Evolutionary conservation across 2,329 filamentous ascomycete genomes (phyloP).

Genomic region (Xylaria sp.): DNA sequence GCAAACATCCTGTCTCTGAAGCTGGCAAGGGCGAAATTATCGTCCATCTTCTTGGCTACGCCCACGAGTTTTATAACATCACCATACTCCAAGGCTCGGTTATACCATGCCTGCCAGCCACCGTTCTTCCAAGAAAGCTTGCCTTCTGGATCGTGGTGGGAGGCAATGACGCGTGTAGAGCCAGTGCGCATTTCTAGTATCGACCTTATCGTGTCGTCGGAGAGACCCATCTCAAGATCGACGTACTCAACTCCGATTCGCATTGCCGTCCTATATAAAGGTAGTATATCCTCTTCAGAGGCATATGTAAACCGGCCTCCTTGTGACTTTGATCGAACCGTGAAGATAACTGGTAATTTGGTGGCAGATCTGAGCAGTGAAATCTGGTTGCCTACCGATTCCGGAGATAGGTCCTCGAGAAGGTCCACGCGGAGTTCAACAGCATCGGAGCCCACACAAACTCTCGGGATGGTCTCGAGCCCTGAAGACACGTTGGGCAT

Average conservation of each 20-base stretch:
- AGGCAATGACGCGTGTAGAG: constrained; percentile 87
- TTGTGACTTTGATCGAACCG: constrained; percentile 84
- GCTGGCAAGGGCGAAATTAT: constrained; percentile 85
- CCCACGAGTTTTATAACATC: constrained; percentile 96
- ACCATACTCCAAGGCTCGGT: constrained; percentile 87
- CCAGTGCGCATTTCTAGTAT: constrained; percentile 74
- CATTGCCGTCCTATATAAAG: constrained; percentile 81
- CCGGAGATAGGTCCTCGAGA: constrained; percentile 77
- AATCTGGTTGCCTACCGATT: constrained; percentile 85
- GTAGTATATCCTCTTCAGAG: constrained; percentile 74
- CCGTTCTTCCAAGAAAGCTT: constrained; percentile 88
- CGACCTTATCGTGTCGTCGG: constrained; percentile 76
- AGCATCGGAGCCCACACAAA: constrained; percentile 87
- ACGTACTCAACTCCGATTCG: constrained; percentile 91
- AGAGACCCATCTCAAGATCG: constrained; percentile 90
- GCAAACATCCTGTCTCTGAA: constrained; percentile 83
- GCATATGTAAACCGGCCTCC: constrained; percentile 88
- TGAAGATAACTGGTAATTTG: constrained; percentile 88
- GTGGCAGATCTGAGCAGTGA: constrained; percentile 79
- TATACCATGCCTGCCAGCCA: constrained; percentile 92
- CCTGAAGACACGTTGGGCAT: constrained; percentile 77
- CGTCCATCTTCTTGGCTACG: constrained; percentile 77
- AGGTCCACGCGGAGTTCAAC: constrained; percentile 95
- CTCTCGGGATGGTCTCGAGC: constrained; percentile 72
- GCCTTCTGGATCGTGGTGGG: constrained; percentile 88